Base-by-base conservation (phyloP, 805 yeast species). In the Ascoidea rubescens region DNA sequence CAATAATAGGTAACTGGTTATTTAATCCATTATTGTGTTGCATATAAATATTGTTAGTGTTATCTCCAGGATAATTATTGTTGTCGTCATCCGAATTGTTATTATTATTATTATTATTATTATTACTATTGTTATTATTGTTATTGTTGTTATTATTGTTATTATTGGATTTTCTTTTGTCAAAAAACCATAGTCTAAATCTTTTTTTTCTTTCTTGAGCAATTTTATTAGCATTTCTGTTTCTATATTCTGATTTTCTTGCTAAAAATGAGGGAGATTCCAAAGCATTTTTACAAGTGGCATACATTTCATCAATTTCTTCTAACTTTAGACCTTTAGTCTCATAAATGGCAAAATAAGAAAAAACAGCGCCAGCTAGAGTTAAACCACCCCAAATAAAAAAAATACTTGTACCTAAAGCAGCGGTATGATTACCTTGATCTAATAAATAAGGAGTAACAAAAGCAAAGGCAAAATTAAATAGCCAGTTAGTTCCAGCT, bases 351-450 rank as follows among this genome's bases (percentile, higher is more conserved):
- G 75, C 70, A 50, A 84, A 76, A 64, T 81, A 83, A 5, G 80
- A 81, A 55, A 81, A 75, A 3, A 82, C 57, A 4, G 78, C 75
- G 1, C 84, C 88, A 4, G 73, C 47, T 1, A 78, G 69, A 64
- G 82, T 84, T 54, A 79, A 67, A 0, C 85, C 78, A 4, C 93
- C 93, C 95, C 95, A 86, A 5, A 86, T 69, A 63, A 84, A 86
- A 64, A 85, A 86, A 31, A 86, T 84, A 55, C 77, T 80, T 32
- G 82, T 77, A 0, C 90, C 91, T 53, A 84, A 64, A 0, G 82
- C 78, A 1, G 86, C 82, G 0, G 88, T 80, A 61, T 81, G 84
- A 8, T 69, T 63, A 0, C 86, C 88, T 0, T 81, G 73, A 60
- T 83, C 87, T 46, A 85, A 77, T 55, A 86, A 67, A 60, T 82